Evolutionary conservation across 768 basidiomycete species (phyloP).

Genomic region (Calocybe cyanea): DNA sequence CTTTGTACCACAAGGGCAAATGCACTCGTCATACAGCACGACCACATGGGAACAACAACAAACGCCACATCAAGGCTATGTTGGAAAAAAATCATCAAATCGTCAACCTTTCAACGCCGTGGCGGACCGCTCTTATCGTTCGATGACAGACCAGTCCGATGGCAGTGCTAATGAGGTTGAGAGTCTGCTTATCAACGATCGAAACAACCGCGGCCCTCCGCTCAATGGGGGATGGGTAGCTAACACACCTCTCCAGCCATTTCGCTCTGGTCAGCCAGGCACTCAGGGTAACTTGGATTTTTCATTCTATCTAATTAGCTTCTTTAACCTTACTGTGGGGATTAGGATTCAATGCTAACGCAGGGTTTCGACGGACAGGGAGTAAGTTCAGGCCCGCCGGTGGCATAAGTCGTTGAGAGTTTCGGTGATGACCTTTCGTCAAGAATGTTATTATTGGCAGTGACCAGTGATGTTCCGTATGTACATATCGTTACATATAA

Average conservation of each 20-base stretch:
- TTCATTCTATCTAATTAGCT: background rate
- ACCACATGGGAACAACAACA: constrained; percentile 29
- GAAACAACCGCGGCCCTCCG: constrained; percentile 16
- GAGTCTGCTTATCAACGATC: constrained; percentile 43
- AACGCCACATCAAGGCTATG: constrained; percentile 25
- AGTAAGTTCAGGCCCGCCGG: constrained; percentile 19
- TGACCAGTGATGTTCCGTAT: constrained; percentile 11
- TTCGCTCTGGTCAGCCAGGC: constrained; percentile 19
- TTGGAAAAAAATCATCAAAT: constrained; percentile 36
- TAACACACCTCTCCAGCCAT: constrained; percentile 20
- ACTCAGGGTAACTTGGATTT: constrained; percentile 3
- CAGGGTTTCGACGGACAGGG: constrained; percentile 9
- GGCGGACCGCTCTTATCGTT: constrained; percentile 38
- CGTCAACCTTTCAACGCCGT: constrained; percentile 45
- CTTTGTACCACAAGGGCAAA: constrained; percentile 22
- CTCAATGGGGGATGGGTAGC: constrained; percentile 35
- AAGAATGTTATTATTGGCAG: constrained; percentile 1
- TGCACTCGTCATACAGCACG: constrained; percentile 8
- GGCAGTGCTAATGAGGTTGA: constrained; percentile 75
- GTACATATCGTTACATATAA: background rate
- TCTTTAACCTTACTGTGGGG: background rate
- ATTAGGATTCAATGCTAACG: constrained; percentile 6
- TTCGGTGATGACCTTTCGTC: background rate
- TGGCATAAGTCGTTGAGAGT: constrained; percentile 10
- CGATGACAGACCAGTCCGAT: constrained; percentile 58